These are phyloP conservation scores for Chlamydomonas applanata DNA, from an alignment of 139 green algal species.

Conservation along the genomic window DNA sequence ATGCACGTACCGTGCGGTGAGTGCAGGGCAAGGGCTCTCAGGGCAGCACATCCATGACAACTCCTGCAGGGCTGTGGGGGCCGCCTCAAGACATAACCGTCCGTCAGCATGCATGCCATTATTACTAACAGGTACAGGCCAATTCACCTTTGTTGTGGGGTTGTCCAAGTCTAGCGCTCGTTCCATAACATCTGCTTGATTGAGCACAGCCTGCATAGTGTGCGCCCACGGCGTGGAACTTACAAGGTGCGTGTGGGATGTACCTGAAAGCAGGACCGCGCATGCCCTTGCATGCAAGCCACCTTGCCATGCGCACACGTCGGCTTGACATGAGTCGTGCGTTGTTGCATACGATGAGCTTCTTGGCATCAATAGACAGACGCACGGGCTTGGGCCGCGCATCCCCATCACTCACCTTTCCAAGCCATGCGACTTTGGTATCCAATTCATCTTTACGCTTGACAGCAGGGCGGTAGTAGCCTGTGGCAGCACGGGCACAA, in stretches of 20 bases:
- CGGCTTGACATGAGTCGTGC: too few relatives aligned
- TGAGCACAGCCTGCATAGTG: background rate
- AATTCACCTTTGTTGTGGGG: constrained; percentile 4
- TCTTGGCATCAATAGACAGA: too few relatives aligned
- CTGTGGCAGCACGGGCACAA: background rate
- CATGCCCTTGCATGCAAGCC: too few relatives aligned
- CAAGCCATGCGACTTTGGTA: constrained; percentile 2
- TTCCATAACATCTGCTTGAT: constrained; percentile 4
- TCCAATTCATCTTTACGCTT: background rate
- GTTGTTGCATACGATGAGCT: too few relatives aligned
- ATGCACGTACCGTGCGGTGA: background rate
- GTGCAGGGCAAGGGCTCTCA: background rate
- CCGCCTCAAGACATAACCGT: background rate
- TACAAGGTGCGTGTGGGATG: too few relatives aligned
- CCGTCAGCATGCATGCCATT: background rate
- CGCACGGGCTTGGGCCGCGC: too few relatives aligned
- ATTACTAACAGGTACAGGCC: background rate
- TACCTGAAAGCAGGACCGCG: too few relatives aligned
- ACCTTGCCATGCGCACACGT: too few relatives aligned
- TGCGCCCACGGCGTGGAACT: too few relatives aligned
- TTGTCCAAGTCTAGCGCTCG: background rate
- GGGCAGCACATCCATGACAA: background rate
- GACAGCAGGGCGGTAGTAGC: constrained; percentile 1
- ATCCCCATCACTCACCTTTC: background rate
- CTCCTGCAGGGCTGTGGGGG: background rate